Evolutionary conservation across 2,329 filamentous ascomycete species (phyloP).

Genomic region (Aspergillus carbonarius): DNA sequence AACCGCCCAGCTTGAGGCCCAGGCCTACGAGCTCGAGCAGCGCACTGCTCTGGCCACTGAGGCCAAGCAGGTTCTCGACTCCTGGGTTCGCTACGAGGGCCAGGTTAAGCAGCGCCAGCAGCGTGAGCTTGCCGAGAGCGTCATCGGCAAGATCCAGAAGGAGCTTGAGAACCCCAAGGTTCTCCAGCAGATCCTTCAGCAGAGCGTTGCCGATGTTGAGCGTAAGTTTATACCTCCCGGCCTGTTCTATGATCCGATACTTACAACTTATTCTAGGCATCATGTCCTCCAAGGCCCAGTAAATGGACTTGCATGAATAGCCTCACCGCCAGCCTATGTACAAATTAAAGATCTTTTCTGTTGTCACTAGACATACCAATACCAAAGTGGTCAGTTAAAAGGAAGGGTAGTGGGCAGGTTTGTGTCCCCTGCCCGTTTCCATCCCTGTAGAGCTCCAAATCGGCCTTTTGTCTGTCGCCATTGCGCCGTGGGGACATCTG

Average conservation of each 20-base stretch:
- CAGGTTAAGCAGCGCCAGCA: slow-evolving; percentile 99
- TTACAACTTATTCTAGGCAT: slow-evolving; percentile 28
- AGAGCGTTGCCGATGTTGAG: slow-evolving; percentile 95
- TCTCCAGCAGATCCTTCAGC: slow-evolving; percentile 95
- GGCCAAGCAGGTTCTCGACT: slow-evolving; percentile 94
- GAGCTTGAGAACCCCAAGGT: slow-evolving; percentile 97
- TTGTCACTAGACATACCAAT: slow-evolving; percentile 39
- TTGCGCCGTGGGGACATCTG: background rate
- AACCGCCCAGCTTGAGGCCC: slow-evolving; percentile 91
- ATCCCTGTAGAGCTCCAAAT: background rate
- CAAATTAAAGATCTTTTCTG: slow-evolving; percentile 41
- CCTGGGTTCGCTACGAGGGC: slow-evolving; percentile 97
- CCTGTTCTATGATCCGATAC: background rate
- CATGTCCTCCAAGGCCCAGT: slow-evolving; percentile 42
- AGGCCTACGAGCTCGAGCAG: slow-evolving; percentile 98
- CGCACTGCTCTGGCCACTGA: slow-evolving; percentile 86
- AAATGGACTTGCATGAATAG: slow-evolving; percentile 34
- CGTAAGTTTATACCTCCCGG: slow-evolving; percentile 57
- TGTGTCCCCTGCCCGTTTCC: too few species aligned
- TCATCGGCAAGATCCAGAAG: slow-evolving; percentile 98
- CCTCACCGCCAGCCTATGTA: slow-evolving; percentile 38
- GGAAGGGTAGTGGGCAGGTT: background rate
- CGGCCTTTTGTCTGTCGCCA: background rate
- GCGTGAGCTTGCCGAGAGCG: slow-evolving; percentile 84
- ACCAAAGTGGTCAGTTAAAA: slow-evolving; percentile 28